Conservation (phyloP, 164 flowering plant species). For the Malania oleifera region DNA sequence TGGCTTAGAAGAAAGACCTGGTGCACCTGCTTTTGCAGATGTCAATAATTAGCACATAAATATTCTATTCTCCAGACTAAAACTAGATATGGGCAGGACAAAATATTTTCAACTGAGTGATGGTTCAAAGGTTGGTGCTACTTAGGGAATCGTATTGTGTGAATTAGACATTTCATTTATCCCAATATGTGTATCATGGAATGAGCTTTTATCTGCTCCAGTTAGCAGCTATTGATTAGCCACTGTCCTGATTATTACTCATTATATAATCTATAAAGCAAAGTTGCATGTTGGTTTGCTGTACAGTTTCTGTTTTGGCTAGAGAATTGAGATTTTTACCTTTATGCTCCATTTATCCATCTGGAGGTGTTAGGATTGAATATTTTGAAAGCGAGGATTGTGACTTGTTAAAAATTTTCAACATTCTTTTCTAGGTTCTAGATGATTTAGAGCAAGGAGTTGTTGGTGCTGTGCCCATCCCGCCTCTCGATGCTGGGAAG, state of each 20-base stretch:
- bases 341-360: neutral
- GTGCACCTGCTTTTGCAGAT: no score
- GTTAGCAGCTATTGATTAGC: no score
- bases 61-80: no score
- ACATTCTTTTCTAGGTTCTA: constrained; percentile 46
- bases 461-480: constrained; percentile 67
- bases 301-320: neutral
- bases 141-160: no score
- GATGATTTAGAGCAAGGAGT: constrained; percentile 68
- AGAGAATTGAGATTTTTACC: neutral
- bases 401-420: neutral
- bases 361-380: neutral
- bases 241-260: neutral
- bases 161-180: no score
- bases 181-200: no score
- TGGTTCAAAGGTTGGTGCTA: no score
- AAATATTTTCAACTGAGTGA: no score
- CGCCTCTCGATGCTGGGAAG: constrained; percentile 63
- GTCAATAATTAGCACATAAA: no score
- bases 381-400: neutral
- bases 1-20: no score
- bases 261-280: neutral
- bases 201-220: no score
- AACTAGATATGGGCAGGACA: no score
- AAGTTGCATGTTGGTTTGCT: neutral